These are phyloP conservation scores for Pyronema domesticum DNA, from an alignment of 495 filamentous ascomycete species.

Conservation along the genomic window DNA sequence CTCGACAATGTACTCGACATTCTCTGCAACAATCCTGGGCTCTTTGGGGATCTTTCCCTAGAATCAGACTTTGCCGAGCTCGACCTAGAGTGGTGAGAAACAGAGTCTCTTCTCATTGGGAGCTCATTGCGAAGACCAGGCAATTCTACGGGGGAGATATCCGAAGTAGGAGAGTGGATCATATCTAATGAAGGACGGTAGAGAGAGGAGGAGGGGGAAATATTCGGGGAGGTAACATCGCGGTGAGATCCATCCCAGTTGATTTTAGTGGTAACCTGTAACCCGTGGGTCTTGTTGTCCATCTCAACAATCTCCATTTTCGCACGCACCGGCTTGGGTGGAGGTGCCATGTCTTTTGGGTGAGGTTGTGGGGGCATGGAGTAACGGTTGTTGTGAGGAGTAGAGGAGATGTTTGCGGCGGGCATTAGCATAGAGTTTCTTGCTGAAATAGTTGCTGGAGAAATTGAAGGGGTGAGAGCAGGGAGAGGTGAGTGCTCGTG, in stretches of 20 bases:
- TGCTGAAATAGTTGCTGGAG: not conserved
- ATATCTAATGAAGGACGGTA: too few species aligned
- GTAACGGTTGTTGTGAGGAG: not conserved
- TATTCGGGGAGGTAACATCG: too few species aligned
- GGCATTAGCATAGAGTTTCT: not conserved
- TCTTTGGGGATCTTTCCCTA: conserved; percentile 12
- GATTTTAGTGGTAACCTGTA: conserved; percentile 23
- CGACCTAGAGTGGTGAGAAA: conserved; percentile 8
- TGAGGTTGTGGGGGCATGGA: not conserved
- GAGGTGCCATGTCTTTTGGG: not conserved
- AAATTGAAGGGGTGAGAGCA: not conserved
- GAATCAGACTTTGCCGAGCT: conserved; percentile 5
- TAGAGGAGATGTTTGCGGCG: not conserved
- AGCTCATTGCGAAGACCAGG: too few species aligned
- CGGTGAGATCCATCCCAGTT: conserved; percentile 4
- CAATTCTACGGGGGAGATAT: too few species aligned
- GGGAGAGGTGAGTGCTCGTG: not conserved
- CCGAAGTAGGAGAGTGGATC: too few species aligned
- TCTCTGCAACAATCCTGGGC: conserved; percentile 17
- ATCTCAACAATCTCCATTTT: conserved; percentile 22
- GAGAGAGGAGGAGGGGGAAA: too few species aligned
- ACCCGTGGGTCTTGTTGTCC: conserved; percentile 17
- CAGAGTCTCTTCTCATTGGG: too few species aligned
- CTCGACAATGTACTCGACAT: conserved; percentile 17
- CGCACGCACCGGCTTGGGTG: conserved; percentile 7